Percentiles rank a stretch among this genome's conserved stretches.
These are phyloP conservation scores for Ceratocystis huliohia DNA, from an alignment of 2,329 filamentous ascomycete species.

Conservation along the genomic window DNA sequence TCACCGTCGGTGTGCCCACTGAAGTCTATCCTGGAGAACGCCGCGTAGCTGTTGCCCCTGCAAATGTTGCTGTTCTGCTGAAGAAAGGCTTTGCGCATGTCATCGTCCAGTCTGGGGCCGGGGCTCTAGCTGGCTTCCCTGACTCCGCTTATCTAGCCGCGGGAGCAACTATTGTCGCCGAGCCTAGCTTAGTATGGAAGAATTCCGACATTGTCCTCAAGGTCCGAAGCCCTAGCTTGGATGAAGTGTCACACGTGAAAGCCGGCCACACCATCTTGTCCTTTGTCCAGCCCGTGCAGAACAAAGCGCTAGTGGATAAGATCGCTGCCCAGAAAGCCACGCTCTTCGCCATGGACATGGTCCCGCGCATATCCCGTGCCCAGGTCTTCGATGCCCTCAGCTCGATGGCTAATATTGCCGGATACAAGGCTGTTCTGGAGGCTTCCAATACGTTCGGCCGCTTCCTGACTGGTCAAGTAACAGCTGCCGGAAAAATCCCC, in stretches of 20 bases:
- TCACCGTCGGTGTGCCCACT: slow-evolving; percentile 66
- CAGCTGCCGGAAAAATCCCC: slow-evolving; percentile 79
- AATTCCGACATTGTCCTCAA: slow-evolving; percentile 71
- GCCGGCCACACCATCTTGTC: slow-evolving; percentile 65
- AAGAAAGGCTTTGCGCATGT: slow-evolving; percentile 76
- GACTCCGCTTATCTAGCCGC: slow-evolving; percentile 66
- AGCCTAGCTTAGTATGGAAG: slow-evolving; percentile 54
- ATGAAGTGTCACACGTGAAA: slow-evolving; percentile 56
- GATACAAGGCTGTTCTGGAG: slow-evolving; percentile 83
- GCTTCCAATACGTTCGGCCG: slow-evolving; percentile 81
- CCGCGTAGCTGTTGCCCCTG: slow-evolving; percentile 71
- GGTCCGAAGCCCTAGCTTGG: slow-evolving; percentile 59
- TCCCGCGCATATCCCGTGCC: slow-evolving; percentile 77
- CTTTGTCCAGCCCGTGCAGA: slow-evolving; percentile 72
- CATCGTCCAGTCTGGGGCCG: slow-evolving; percentile 70
- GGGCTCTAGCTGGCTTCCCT: slow-evolving; percentile 60
- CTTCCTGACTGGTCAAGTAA: slow-evolving; percentile 80
- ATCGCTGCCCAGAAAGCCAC: slow-evolving; percentile 60
- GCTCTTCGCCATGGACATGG: slow-evolving; percentile 82
- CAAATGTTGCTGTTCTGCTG: slow-evolving; percentile 67
- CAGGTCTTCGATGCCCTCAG: slow-evolving; percentile 81
- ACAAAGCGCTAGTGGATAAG: slow-evolving; percentile 59
- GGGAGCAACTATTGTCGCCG: slow-evolving; percentile 64
- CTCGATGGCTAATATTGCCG: slow-evolving; percentile 89
- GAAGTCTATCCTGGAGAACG: slow-evolving; percentile 70